Base-by-base conservation (phyloP, 495 filamentous ascomycete species). In the Lasiosphaeria hispida region DNA sequence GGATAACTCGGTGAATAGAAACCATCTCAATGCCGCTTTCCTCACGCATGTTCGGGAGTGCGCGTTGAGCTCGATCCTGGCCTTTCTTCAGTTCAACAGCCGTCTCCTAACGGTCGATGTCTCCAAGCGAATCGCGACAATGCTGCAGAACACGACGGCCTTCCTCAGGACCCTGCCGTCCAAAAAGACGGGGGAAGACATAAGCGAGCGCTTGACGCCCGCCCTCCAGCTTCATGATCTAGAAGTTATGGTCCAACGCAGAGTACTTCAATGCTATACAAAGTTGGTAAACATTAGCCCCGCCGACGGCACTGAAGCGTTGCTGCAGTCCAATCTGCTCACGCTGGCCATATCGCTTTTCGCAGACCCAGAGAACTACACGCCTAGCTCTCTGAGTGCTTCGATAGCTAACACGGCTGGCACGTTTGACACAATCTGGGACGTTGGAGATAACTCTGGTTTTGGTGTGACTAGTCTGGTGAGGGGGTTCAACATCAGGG, bases 11-110 rank as follows among this genome's bases (percentile, higher is more conserved):
- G 83, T 85, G 5, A 85, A 94, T 67, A 81, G 91, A 10, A 89
- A 87, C 54, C 79, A 87, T 52, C 74, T 97, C 8, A 95, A 99
- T 69, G 85, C 91, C 11, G 95, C 89, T 39, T 99, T 96, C 64
- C 79, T 99, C 3, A 87, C 92, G 3, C 95, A 97, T 70, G 91
- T 99, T 14, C 83, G 95, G 59, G 94, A 99, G 76, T 99, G 93
- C 72, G 91, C 94, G 15, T 77, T 99, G 19, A 88, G 94, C 1
- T 93, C 91, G 3, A 87, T 97, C 51, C 76, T 96, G 48, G 87
- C 91, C 0, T 99, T 99, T 68, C 83, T 99, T 55, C 85, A 96
- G 62, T 97, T 90, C 80, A 97, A 99, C 69, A 89, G 87, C 70
- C 86, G 89, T 54, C 80, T 99, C 33, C 80, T 99, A 57, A 97